Base-by-base conservation (phyloP, 768 basidiomycete genomes). In the Fibroporia radiculosa region DNA sequence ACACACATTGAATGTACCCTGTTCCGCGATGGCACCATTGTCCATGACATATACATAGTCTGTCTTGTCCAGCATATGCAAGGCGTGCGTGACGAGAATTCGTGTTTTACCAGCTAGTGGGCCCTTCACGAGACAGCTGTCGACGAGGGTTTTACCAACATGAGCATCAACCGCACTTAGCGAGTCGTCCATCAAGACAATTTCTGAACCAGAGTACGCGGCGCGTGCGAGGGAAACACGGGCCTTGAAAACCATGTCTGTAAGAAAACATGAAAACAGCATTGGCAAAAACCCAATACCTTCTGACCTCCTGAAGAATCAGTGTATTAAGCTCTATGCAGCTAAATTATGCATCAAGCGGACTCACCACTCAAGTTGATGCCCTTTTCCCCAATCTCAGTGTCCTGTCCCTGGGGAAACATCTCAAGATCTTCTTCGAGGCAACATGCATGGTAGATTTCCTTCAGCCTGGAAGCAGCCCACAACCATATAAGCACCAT, bases 1-100 rank as follows among this genome's bases (percentile, higher is more conserved):
- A 60, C 27, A 50, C 28, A 61, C 62, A 27, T 50, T 29, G 40
- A 64, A 71, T 1, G 65, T 62, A 7, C 71, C 71, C 48, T 66
- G 60, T 34, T 69, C 84, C 1, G 67, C 68, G 38, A 86, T 78
- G 8, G 61, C 53, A 6, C 78, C 80, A 38, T 76, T 62, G 29
- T 80, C 75, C 65, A 83, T 70, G 41, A 82, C 63, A 48, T 79
- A 79, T 42, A 84, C 83, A 56, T 86, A 85, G 59, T 93, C 90
- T 16, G 87, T 84, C 43, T 83, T 70, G 1, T 86, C 84, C 13
- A 96, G 72, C 65, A 93, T 87, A 61, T 95, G 91, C 6, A 95
- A 71, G 1, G 88, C 89, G 55, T 93, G 90, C 0, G 92, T 96
- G 28, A 93, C 90, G 36, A 96, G 77, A 36, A 96, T 70, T 16